phyloP scores from a whole-genome alignment of 78 protist genomes.

The Protostelium mycophagum region DNA sequence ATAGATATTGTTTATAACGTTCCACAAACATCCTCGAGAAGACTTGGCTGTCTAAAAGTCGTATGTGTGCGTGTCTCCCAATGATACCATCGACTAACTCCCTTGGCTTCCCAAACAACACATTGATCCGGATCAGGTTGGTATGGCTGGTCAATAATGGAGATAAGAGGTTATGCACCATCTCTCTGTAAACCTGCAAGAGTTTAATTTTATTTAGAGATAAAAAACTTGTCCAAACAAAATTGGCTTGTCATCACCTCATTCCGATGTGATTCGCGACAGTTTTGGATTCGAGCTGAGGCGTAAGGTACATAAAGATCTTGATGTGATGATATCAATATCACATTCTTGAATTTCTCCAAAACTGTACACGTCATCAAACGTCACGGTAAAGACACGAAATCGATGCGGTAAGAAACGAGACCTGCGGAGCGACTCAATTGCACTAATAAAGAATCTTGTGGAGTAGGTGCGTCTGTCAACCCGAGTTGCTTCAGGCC shows the following conservation, averaged over 20 bases:
- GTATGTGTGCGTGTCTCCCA: slow-evolving; percentile 59
- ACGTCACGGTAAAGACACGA: not conserved
- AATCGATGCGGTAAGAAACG: not conserved
- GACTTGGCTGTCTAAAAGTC: slow-evolving; percentile 50
- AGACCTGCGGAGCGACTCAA: not conserved
- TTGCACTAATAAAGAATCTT: slow-evolving; percentile 25
- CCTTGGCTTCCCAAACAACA: slow-evolving; percentile 36
- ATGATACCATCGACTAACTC: slow-evolving; percentile 58
- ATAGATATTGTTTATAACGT: not conserved
- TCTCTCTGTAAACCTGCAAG: slow-evolving; percentile 1
- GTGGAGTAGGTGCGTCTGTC: slow-evolving; percentile 31
- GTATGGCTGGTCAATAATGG: not conserved
- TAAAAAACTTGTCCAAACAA: not conserved
- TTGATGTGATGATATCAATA: slow-evolving; percentile 43
- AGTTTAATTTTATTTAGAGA: not conserved
- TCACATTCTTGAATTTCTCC: slow-evolving; percentile 34
- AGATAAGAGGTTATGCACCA: slow-evolving; percentile 19
- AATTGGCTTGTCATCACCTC: not conserved
- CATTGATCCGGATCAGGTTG: slow-evolving; percentile 22
- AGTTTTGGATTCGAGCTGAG: slow-evolving; percentile 42
- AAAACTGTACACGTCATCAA: too few species aligned
- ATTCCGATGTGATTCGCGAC: slow-evolving; percentile 14
- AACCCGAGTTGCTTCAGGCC: slow-evolving; percentile 44
- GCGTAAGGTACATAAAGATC: slow-evolving; percentile 55
- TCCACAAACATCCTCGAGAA: slow-evolving; percentile 50